phyloP scores from a whole-genome alignment of 1,284 basidiomycete species.

The Apiotrichum montevideense region DNA sequence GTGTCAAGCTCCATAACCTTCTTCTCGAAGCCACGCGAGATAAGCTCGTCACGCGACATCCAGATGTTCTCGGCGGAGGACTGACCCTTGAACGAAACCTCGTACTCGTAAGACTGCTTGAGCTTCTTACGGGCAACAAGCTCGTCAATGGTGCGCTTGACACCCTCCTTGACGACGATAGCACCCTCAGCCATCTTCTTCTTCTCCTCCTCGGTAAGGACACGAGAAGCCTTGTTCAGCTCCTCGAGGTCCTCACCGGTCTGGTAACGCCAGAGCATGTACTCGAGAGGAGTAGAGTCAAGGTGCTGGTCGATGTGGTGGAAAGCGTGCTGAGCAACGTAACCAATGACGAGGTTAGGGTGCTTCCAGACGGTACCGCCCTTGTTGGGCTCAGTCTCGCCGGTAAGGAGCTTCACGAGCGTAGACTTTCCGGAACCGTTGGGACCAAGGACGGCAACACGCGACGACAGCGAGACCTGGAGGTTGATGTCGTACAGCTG shows the following conservation, averaged over 20 bases:
- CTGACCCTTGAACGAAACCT: slow-evolving; percentile 86
- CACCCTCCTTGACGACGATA: slow-evolving; percentile 78
- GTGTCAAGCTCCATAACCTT: slow-evolving; percentile 96
- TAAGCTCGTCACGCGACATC: slow-evolving; percentile 89
- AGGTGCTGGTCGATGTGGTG: slow-evolving; percentile 97
- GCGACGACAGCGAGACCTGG: slow-evolving; percentile 93
- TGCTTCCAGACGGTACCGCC: slow-evolving; percentile 98
- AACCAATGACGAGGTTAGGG: slow-evolving; percentile 97
- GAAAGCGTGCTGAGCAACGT: slow-evolving; percentile 98
- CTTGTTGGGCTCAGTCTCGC: slow-evolving; percentile 93
- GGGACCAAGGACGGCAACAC: slow-evolving; percentile 92
- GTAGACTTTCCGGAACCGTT: slow-evolving; percentile 99
- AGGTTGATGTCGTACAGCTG: slow-evolving; percentile 92
- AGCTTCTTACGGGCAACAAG: slow-evolving; percentile 89
- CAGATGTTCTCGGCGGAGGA: slow-evolving; percentile 94
- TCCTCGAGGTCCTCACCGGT: slow-evolving; percentile 97
- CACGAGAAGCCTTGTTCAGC: slow-evolving; percentile 81
- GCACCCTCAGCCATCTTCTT: slow-evolving; percentile 97
- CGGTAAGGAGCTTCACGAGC: slow-evolving; percentile 71
- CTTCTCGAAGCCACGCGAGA: slow-evolving; percentile 98
- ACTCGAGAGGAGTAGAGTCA: slow-evolving; percentile 96
- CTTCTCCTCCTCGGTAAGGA: slow-evolving; percentile 79
- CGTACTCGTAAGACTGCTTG: slow-evolving; percentile 98
- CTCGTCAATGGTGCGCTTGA: slow-evolving; percentile 93
- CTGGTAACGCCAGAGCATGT: slow-evolving; percentile 99